Evolutionary conservation across 768 basidiomycete species (phyloP).

Genomic region (Tricholoma matsutake): DNA sequence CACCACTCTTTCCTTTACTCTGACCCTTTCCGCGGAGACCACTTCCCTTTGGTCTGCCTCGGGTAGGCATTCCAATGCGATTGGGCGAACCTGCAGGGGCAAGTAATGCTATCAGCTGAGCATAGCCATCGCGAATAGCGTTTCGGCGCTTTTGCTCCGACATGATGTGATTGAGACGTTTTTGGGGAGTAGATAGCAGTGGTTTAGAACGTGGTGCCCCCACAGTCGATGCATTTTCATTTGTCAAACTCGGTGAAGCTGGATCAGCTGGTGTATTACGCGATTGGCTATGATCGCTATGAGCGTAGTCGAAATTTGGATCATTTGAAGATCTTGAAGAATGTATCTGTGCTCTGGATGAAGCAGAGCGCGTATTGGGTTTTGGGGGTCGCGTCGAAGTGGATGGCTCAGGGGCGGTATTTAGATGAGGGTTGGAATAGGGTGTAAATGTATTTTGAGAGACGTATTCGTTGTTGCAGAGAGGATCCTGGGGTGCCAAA

Average conservation of each 20-base stretch:
- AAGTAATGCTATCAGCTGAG: slow-evolving; percentile 78
- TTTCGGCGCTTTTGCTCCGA: slow-evolving; percentile 93
- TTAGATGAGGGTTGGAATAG: slow-evolving; percentile 48
- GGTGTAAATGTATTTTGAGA: slow-evolving; percentile 28
- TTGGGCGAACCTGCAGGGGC: slow-evolving; percentile 72
- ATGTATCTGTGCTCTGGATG: slow-evolving; percentile 24
- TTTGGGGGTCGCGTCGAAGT: slow-evolving; percentile 33
- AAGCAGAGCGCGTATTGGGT: slow-evolving; percentile 24
- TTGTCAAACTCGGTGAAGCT: slow-evolving; percentile 20
- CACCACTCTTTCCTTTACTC: slow-evolving; percentile 87
- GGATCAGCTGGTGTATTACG: slow-evolving; percentile 29
- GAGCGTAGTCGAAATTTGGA: slow-evolving; percentile 15
- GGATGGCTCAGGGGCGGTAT: slow-evolving; percentile 41
- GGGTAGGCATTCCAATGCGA: slow-evolving; percentile 68
- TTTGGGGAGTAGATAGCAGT: slow-evolving; percentile 79
- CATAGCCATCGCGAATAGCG: slow-evolving; percentile 87
- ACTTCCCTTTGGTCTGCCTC: slow-evolving; percentile 79
- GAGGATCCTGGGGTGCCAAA: slow-evolving; percentile 39
- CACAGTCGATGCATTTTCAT: slow-evolving; percentile 1
- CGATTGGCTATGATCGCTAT: slow-evolving; percentile 20
- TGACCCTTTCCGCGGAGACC: slow-evolving; percentile 62
- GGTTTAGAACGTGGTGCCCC: slow-evolving; percentile 47
- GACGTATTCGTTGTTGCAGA: slow-evolving; percentile 22
- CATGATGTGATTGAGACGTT: slow-evolving; percentile 90
- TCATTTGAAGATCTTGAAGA: slow-evolving; percentile 20